Conservation (phyloP, 345 rosid genomes). For the Eutrema yunnanense region DNA sequence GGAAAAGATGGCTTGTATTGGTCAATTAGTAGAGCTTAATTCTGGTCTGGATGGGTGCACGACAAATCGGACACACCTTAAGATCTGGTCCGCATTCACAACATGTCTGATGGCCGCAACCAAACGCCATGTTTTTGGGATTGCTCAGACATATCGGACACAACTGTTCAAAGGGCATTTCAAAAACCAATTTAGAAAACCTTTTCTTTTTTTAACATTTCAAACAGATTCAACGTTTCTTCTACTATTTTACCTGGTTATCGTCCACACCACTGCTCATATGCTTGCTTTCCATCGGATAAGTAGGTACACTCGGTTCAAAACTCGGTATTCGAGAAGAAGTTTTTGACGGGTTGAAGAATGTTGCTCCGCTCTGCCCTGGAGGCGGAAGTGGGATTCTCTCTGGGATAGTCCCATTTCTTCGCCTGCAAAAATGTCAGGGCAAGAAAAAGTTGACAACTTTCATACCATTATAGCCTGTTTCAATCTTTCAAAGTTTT, state of each 20-base stretch:
- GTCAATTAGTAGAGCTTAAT: slow-evolving; percentile 68
- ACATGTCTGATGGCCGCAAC: slow-evolving; percentile 98
- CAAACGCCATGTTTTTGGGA: slow-evolving; percentile 85
- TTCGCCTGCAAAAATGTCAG: slow-evolving; percentile 36
- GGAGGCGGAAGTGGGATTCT: slow-evolving; percentile 84
- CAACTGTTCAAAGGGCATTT: slow-evolving; percentile 39
- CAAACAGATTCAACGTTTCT: background rate
- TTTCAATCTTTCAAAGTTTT: background rate
- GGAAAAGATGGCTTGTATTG: background rate
- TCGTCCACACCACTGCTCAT: slow-evolving; percentile 48
- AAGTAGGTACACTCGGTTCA: slow-evolving; percentile 55
- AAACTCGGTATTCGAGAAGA: slow-evolving; percentile 40
- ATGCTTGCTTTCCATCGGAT: slow-evolving; percentile 32
- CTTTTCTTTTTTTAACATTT: background rate
- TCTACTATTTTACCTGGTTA: slow-evolving; percentile 40
- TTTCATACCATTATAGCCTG: background rate
- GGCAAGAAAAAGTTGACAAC: slow-evolving; percentile 1
- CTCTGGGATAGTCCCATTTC: slow-evolving; percentile 43
- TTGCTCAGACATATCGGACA: slow-evolving; percentile 81
- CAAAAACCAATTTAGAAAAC: background rate
- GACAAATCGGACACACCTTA: slow-evolving; percentile 75
- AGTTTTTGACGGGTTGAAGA: slow-evolving; percentile 33
- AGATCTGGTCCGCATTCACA: slow-evolving; percentile 83
- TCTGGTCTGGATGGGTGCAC: slow-evolving; percentile 57
- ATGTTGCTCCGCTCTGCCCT: slow-evolving; percentile 36